These are phyloP conservation scores for Aspergillus tamarii DNA, from an alignment of 2,329 filamentous ascomycete species.

Conservation along the genomic window DNA sequence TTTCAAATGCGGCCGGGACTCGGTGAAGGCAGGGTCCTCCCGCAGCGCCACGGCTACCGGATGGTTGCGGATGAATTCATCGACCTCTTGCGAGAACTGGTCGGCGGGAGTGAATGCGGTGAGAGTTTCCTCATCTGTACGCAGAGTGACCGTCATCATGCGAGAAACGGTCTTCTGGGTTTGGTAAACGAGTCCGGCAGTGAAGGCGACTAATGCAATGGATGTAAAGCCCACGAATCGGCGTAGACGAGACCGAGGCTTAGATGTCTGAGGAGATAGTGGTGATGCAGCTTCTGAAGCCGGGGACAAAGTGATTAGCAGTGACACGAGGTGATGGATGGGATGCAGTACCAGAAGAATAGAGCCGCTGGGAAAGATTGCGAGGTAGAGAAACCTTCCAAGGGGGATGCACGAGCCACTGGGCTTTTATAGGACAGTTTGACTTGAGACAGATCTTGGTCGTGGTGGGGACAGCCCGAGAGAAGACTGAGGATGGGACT, in stretches of 20 bases:
- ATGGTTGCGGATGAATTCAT: slow-evolving; percentile 74
- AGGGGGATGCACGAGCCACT: slow-evolving; percentile 12
- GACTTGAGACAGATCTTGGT: slow-evolving; percentile 18
- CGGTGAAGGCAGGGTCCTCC: slow-evolving; percentile 65
- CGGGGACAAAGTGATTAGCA: not conserved
- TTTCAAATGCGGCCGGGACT: slow-evolving; percentile 84
- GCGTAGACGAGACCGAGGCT: slow-evolving; percentile 35
- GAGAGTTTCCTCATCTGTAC: slow-evolving; percentile 74
- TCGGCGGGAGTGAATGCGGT: slow-evolving; percentile 63
- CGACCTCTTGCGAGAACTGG: slow-evolving; percentile 60
- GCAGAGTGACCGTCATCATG: slow-evolving; percentile 45
- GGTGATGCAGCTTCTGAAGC: not conserved
- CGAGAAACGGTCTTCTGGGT: slow-evolving; percentile 28
- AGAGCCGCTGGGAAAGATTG: slow-evolving; percentile 8
- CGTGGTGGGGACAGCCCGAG: slow-evolving; percentile 22
- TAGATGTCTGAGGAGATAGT: slow-evolving; percentile 13
- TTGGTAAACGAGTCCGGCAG: slow-evolving; percentile 33
- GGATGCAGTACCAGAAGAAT: slow-evolving; percentile 14
- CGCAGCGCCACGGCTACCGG: slow-evolving; percentile 74
- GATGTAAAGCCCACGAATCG: slow-evolving; percentile 41
- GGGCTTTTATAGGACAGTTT: slow-evolving; percentile 16
- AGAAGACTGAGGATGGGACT: slow-evolving; percentile 16
- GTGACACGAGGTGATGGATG: too few relatives aligned
- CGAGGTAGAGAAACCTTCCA: slow-evolving; percentile 10
- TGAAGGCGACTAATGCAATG: slow-evolving; percentile 39